A percentile compares a stretch with the other conserved stretches of the same genome.
Conservation (phyloP, 257 asterid species). For the Vinca minor region DNA sequence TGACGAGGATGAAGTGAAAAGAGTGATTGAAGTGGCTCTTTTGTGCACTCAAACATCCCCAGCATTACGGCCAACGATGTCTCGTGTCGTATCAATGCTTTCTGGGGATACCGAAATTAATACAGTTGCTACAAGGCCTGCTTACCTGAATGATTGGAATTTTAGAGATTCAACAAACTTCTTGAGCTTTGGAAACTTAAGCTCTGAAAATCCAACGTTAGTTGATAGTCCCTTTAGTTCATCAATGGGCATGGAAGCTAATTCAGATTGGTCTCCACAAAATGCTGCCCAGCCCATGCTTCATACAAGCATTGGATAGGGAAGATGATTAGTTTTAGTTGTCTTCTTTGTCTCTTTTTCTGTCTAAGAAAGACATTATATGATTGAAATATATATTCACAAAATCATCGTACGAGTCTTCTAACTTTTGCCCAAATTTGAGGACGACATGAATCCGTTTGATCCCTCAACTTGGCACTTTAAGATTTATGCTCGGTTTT, state of each 20-base stretch:
- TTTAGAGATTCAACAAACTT: conserved; percentile 13
- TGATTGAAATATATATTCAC: too few relatives aligned
- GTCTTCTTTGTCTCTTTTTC: too few relatives aligned
- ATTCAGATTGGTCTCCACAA: not conserved
- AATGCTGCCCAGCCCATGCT: conserved; percentile 3
- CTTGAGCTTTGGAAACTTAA: conserved; percentile 4
- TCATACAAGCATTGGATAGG: conserved; percentile 9
- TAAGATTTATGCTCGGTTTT: too few relatives aligned
- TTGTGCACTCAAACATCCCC: conserved; percentile 25
- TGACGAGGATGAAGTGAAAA: conserved; percentile 16
- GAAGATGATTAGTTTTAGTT: too few relatives aligned
- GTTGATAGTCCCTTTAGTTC: not conserved
- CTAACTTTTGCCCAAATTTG: too few relatives aligned
- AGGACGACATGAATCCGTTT: too few relatives aligned
- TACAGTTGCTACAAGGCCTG: conserved; percentile 13
- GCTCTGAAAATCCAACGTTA: conserved; percentile 3
- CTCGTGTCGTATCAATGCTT: conserved; percentile 21
- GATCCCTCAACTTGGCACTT: too few relatives aligned
- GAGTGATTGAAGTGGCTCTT: conserved; percentile 16
- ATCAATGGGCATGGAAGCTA: not conserved
- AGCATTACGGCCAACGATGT: conserved; percentile 21
- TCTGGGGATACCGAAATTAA: conserved; percentile 17
- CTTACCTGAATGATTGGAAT: conserved; percentile 19
- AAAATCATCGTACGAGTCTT: too few relatives aligned
- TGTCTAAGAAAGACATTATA: too few relatives aligned